These are phyloP conservation scores for Yarrowia keelungensis DNA, from an alignment of 805 yeast genomes.

Conservation along the genomic window DNA sequence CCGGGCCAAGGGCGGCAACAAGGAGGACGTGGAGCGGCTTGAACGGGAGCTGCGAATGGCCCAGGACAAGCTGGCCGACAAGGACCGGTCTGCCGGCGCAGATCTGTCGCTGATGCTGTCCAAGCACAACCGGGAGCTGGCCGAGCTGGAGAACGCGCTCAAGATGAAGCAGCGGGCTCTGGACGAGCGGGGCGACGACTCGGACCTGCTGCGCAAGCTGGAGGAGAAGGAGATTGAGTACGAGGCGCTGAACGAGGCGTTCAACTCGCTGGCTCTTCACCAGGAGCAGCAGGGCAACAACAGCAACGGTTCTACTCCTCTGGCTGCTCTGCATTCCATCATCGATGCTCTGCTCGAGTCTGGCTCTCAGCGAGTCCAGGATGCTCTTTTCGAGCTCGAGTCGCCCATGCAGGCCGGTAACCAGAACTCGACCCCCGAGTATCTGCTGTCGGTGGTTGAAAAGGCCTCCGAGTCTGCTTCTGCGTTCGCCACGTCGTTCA, in stretches of 20 bases:
- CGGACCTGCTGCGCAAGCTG: conserved; percentile 53
- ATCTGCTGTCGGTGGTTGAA: conserved; percentile 71
- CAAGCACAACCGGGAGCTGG: conserved; percentile 69
- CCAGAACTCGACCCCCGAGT: conserved; percentile 74
- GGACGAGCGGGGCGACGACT: conserved; percentile 48
- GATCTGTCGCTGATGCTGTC: conserved; percentile 65
- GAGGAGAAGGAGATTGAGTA: conserved; percentile 77
- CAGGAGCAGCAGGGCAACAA: conserved; percentile 46
- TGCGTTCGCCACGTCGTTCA: conserved; percentile 80
- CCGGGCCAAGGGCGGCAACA: conserved; percentile 67
- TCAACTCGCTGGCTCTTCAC: conserved; percentile 56
- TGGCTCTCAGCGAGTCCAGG: conserved; percentile 76
- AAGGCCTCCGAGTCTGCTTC: conserved; percentile 73
- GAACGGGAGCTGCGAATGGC: conserved; percentile 69
- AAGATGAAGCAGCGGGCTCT: conserved; percentile 49
- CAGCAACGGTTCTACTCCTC: conserved; percentile 59
- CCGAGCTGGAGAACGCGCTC: conserved; percentile 55
- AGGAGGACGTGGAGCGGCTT: conserved; percentile 67
- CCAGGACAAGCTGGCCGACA: conserved; percentile 62
- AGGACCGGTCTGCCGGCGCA: conserved; percentile 68
- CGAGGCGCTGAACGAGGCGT: conserved; percentile 78
- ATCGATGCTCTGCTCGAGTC: conserved; percentile 73
- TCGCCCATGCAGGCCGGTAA: conserved; percentile 87
- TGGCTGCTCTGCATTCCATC: conserved; percentile 60
- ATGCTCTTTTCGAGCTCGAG: conserved; percentile 68